phyloP scores from a whole-genome alignment of 306 rosid species.

The Fagus crenata region DNA sequence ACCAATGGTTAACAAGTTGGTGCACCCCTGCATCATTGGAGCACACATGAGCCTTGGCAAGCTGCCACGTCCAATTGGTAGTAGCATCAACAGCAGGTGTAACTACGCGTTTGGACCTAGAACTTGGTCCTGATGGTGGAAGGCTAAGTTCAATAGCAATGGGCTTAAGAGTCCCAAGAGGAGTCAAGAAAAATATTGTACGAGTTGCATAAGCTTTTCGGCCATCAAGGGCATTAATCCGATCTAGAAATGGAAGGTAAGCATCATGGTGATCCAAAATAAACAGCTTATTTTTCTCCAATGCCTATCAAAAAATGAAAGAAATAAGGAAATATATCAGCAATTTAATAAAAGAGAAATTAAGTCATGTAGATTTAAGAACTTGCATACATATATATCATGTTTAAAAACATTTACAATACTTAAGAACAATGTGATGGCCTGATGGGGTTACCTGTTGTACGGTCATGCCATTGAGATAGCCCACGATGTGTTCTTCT shows the following conservation, averaged over 20 bases:
- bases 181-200: constrained; percentile 62
- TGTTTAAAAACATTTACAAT: not conserved
- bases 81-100: constrained; percentile 80
- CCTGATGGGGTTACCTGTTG: constrained; percentile 57
- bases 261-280: constrained; percentile 82
- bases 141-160: constrained; percentile 91
- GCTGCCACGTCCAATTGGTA: constrained; percentile 81
- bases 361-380: not conserved
- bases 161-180: constrained; percentile 73
- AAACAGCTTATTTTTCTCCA: constrained; percentile 65
- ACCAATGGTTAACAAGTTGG: constrained; percentile 96
- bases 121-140: constrained; percentile 59
- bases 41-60: constrained; percentile 90
- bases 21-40: constrained; percentile 93
- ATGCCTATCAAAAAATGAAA: constrained; percentile 49
- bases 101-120: constrained; percentile 60
- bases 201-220: constrained; percentile 92
- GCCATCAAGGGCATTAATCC: constrained; percentile 82
- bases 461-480: constrained; percentile 84
- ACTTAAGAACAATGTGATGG: not conserved
- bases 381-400: not conserved
- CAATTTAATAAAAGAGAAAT: not conserved
- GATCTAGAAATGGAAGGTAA: constrained; percentile 78
- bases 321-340: not conserved
- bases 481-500: constrained; percentile 79